Evolutionary conservation across 352 stramenopile genomes (phyloP).

Genomic region (Phytophthora sp.): DNA sequence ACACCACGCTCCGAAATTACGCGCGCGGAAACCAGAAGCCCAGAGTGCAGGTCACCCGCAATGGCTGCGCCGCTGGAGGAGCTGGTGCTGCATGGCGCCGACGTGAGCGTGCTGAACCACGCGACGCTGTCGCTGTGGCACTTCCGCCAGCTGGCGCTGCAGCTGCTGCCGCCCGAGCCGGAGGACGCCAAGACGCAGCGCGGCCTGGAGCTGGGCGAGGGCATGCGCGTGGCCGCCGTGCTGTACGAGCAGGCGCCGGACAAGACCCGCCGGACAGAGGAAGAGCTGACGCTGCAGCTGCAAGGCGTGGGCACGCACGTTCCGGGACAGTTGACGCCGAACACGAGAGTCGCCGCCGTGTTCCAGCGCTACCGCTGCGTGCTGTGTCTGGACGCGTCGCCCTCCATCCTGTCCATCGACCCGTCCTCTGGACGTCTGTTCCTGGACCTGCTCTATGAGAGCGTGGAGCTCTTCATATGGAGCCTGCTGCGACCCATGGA

Average conservation of each 20-base stretch:
- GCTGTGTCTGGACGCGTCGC: conserved; percentile 84
- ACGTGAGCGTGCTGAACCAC: conserved; percentile 77
- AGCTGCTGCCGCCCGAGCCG: conserved; percentile 45
- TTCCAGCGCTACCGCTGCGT: conserved; percentile 85
- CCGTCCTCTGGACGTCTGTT: conserved; percentile 72
- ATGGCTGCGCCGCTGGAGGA: conserved; percentile 48
- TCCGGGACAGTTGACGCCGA: conserved; percentile 45
- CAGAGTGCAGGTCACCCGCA: conserved; percentile 20
- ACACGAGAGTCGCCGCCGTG: conserved; percentile 57
- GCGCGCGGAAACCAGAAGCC: neutral
- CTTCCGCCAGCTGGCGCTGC: conserved; percentile 66
- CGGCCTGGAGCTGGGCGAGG: conserved; percentile 62
- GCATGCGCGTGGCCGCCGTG: conserved; percentile 72
- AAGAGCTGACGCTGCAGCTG: too few species aligned
- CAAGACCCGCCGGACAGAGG: too few species aligned
- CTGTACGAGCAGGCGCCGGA: conserved; percentile 22
- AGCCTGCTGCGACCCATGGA: conserved; percentile 66
- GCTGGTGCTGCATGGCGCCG: conserved; percentile 59
- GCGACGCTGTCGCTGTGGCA: conserved; percentile 83
- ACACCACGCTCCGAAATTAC: neutral
- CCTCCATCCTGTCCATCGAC: conserved; percentile 86
- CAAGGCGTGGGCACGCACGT: conserved; percentile 28
- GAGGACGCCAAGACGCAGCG: conserved; percentile 21
- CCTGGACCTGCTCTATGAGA: conserved; percentile 83
- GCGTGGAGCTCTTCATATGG: conserved; percentile 80